Conservation (phyloP, 352 stramenopile genomes). For the Salisapilia sapeloensis region DNA sequence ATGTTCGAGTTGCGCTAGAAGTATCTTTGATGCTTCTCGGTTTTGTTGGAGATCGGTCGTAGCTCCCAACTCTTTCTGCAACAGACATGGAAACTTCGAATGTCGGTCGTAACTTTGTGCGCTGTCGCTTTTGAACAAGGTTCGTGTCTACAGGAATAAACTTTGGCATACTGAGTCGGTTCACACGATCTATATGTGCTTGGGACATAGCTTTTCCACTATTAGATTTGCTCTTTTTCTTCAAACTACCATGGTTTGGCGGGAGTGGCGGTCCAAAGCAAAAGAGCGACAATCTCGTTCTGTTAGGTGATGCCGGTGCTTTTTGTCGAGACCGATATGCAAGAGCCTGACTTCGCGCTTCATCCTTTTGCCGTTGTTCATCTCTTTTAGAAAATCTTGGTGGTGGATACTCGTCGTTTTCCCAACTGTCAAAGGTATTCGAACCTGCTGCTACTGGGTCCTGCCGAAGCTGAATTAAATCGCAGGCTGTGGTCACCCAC, state of each 20-base stretch:
- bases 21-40: neutral
- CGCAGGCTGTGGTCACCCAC: constrained; percentile 43
- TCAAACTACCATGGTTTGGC: constrained; percentile 11
- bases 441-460: constrained; percentile 9
- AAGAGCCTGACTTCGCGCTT: constrained; percentile 39
- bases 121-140: constrained; percentile 34
- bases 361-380: constrained; percentile 48
- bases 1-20: too few relatives aligned
- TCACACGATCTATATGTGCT: constrained; percentile 33
- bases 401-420: constrained; percentile 7
- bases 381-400: constrained; percentile 17
- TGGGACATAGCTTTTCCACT: constrained; percentile 16
- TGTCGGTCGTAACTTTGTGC: constrained; percentile 33
- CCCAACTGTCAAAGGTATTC: constrained; percentile 7
- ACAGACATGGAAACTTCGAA: constrained; percentile 57
- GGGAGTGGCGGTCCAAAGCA: constrained; percentile 25
- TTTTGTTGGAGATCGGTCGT: neutral
- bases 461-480: constrained; percentile 30
- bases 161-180: constrained; percentile 44
- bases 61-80: constrained; percentile 27
- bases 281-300: constrained; percentile 27
- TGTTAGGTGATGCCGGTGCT: constrained; percentile 27
- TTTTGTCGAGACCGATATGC: constrained; percentile 40
- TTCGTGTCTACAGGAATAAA: constrained; percentile 35
- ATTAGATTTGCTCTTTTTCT: constrained; percentile 11